phyloP scores from a whole-genome alignment of 192 early-diverging fungal genomes.

The Podila clonocystis region DNA sequence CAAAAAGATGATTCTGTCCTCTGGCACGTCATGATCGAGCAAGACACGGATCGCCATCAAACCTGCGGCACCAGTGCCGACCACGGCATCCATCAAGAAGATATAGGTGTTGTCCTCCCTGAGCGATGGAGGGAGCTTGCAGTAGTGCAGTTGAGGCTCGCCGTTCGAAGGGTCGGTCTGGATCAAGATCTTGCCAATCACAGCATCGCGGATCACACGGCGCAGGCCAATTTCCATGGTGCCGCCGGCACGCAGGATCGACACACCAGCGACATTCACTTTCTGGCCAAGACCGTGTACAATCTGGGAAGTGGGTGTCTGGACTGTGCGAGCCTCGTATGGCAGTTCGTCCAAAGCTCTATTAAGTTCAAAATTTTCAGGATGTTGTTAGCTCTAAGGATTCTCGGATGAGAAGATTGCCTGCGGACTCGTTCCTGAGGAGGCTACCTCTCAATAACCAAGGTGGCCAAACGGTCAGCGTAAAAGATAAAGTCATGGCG shows the following conservation, averaged over 20 bases:
- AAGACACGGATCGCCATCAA: slow-evolving; percentile 97
- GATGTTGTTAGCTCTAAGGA: background rate
- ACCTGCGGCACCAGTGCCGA: slow-evolving; percentile 92
- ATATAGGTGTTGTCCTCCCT: slow-evolving; percentile 16
- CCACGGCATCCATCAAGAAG: slow-evolving; percentile 79
- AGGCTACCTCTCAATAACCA: slow-evolving; percentile 84
- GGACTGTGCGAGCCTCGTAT: slow-evolving; percentile 55
- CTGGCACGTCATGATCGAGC: slow-evolving; percentile 88
- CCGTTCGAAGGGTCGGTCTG: slow-evolving; percentile 80
- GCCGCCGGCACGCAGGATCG: slow-evolving; percentile 88
- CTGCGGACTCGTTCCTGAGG: too few species aligned
- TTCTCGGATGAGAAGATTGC: too few species aligned
- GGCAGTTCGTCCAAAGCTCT: slow-evolving; percentile 74
- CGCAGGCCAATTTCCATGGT: slow-evolving; percentile 91
- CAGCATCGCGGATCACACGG: slow-evolving; percentile 81
- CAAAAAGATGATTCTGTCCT: slow-evolving; percentile 87
- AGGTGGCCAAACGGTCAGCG: slow-evolving; percentile 85
- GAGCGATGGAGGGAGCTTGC: slow-evolving; percentile 74
- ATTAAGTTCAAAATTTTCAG: background rate
- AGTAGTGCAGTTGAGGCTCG: slow-evolving; percentile 92
- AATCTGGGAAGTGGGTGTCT: slow-evolving; percentile 67
- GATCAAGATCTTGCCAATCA: slow-evolving; percentile 92
- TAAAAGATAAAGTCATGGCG: slow-evolving; percentile 94
- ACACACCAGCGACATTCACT: slow-evolving; percentile 72
- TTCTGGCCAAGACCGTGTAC: slow-evolving; percentile 60